Percentiles rank a stretch among this genome's conserved stretches.
These are phyloP conservation scores for Nitzschia putrida DNA, from an alignment of 108 stramenopile species.

Conservation along the genomic window DNA sequence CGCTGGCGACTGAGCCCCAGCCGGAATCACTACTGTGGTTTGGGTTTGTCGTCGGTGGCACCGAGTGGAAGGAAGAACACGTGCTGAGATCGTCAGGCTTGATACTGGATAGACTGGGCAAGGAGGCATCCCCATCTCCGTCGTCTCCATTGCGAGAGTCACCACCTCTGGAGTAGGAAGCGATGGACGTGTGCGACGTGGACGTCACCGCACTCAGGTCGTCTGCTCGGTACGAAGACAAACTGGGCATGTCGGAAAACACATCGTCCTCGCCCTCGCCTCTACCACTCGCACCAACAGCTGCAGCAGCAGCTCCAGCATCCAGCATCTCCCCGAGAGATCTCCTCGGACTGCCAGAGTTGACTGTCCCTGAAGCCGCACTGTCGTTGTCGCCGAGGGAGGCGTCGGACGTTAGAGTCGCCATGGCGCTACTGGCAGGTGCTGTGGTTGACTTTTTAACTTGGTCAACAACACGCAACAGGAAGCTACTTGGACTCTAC, in stretches of 20 bases:
- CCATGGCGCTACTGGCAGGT: background rate
- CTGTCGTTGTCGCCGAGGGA: conserved; percentile 6
- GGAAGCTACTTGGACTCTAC: too few species aligned
- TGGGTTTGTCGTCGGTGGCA: conserved; percentile 1
- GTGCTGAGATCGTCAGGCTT: conserved; percentile 22
- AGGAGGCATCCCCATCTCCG: conserved; percentile 16
- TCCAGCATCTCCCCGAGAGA: conserved; percentile 11
- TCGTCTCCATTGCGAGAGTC: conserved; percentile 7
- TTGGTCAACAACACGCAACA: too few species aligned
- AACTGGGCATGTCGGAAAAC: conserved; percentile 31
- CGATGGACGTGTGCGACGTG: conserved; percentile 12
- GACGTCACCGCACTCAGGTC: conserved; percentile 9
- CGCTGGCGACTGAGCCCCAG: conserved; percentile 19
- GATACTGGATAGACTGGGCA: conserved; percentile 26
- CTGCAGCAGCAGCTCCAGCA: too few species aligned
- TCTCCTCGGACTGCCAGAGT: conserved; percentile 2
- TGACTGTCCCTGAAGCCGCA: background rate
- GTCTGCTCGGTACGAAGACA: conserved; percentile 23
- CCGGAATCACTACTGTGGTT: conserved; percentile 16
- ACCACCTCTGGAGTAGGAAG: conserved; percentile 9
- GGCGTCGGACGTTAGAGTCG: background rate
- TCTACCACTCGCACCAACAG: too few species aligned
- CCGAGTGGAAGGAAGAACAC: conserved; percentile 11
- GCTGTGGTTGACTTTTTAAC: background rate
- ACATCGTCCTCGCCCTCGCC: background rate